These are phyloP conservation scores for Zoysia japonica DNA, from an alignment of 176 grass and related monocot genomes.

Conservation along the genomic window DNA sequence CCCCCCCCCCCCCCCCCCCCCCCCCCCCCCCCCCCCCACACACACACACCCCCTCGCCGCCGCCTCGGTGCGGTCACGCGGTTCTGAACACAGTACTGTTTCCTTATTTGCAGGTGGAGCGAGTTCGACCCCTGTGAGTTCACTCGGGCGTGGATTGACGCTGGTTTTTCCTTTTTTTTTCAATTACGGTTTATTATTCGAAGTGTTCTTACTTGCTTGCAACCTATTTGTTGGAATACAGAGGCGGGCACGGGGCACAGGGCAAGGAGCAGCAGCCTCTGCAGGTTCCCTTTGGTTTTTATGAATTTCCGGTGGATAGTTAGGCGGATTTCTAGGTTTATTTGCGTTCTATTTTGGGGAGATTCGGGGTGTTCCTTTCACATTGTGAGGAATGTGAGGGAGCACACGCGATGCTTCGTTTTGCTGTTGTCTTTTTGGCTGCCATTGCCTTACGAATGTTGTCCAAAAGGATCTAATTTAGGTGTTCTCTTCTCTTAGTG, in stretches of 20 bases:
- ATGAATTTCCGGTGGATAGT: background rate
- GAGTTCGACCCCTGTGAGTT: slow-evolving; percentile 16
- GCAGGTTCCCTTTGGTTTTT: background rate
- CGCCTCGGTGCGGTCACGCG: background rate
- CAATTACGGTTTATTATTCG: no score
- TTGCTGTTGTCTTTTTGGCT: background rate
- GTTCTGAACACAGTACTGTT: background rate
- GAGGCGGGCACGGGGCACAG: background rate
- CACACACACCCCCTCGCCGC: no score
- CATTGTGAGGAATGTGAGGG: no score
- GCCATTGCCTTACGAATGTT: background rate
- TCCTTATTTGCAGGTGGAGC: slow-evolving; percentile 15
- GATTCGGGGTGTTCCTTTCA: no score
- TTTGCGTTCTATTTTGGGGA: background rate
- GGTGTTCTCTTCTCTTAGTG: background rate
- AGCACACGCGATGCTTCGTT: no score
- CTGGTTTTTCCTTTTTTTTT: no score
- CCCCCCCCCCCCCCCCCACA: no score
- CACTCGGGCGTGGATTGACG: background rate
- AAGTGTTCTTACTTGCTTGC: slow-evolving; percentile 10
- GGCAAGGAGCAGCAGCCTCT: background rate
- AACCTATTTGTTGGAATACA: slow-evolving; percentile 50
- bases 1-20: no score
- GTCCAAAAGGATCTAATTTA: background rate
- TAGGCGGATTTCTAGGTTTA: background rate